Percentiles rank a stretch among this genome's conserved stretches.
phyloP scores from a whole-genome alignment of 345 rosid species.

The Ricinus communis region DNA sequence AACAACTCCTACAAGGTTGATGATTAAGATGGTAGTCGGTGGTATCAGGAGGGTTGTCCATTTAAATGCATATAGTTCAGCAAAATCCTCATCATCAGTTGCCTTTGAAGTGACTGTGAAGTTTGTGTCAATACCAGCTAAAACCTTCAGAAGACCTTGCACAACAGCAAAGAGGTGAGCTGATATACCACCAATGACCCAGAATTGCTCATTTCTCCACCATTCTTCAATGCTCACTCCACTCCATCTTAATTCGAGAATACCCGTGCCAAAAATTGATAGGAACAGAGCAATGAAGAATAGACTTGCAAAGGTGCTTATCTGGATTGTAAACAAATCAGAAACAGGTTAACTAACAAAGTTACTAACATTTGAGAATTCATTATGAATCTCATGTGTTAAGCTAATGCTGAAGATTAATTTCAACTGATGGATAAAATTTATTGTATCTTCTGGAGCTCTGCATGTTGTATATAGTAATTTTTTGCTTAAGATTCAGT shows the following conservation, averaged over 20 bases:
- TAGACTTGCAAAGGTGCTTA: conserved; percentile 91
- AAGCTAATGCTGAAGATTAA: neutral
- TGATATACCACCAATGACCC: conserved; percentile 96
- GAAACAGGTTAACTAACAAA: conserved; percentile 3
- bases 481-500: neutral
- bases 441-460: neutral
- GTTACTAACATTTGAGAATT: neutral
- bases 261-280: conserved; percentile 79
- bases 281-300: conserved; percentile 81
- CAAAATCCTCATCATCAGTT: conserved; percentile 80
- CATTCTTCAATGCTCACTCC: conserved; percentile 98
- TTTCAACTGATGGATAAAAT: neutral
- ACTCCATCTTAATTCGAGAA: conserved; percentile 92
- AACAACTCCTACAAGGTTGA: conserved; percentile 92
- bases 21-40: conserved; percentile 88
- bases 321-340: conserved; percentile 42
- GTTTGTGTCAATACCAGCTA: conserved; percentile 91
- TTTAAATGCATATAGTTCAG: conserved; percentile 83
- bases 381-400: neutral
- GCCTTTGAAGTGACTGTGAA: conserved; percentile 96
- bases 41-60: conserved; percentile 94
- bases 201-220: conserved; percentile 99
- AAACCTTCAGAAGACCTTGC: conserved; percentile 80
- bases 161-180: conserved; percentile 94
- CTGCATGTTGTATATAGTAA: neutral